Evolutionary conservation across 148 eudicot species (phyloP).

Genomic region (Rhododendron ovatum): DNA sequence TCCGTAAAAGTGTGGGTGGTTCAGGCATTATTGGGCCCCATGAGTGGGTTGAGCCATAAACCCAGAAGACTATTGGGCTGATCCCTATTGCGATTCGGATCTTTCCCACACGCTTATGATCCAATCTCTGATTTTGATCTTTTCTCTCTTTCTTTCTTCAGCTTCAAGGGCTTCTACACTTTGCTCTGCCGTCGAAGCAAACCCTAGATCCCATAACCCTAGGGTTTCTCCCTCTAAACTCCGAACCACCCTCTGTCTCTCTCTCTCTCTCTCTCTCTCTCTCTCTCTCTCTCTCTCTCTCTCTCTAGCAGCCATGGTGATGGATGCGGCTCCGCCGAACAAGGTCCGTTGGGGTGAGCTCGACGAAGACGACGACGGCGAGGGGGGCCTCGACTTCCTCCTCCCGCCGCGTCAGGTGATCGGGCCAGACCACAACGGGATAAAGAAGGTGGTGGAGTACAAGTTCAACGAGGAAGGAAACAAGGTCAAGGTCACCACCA

Average conservation of each 20-base stretch:
- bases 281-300: background rate
- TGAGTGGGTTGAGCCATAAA: background rate
- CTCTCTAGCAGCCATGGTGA: constrained; percentile 4
- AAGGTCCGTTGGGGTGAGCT: constrained; percentile 67
- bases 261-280: background rate
- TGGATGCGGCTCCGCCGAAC: constrained; percentile 7
- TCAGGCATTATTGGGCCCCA: background rate
- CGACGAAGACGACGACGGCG: constrained; percentile 63
- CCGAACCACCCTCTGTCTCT: background rate
- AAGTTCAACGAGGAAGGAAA: constrained; percentile 65
- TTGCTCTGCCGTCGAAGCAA: background rate
- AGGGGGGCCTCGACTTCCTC: constrained; percentile 43
- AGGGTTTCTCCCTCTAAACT: background rate
- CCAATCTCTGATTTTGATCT: too few relatives aligned
- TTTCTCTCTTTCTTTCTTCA: background rate
- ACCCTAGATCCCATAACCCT: background rate
- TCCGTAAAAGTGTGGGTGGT: too few relatives aligned
- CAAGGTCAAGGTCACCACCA: constrained; percentile 66
- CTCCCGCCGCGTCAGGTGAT: constrained; percentile 65
- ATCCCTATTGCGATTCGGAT: background rate
- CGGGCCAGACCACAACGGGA: constrained; percentile 64
- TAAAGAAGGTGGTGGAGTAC: constrained; percentile 63
- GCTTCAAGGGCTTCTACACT: background rate
- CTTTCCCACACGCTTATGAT: background rate
- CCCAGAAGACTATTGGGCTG: background rate